A percentile compares a stretch with the other conserved stretches of the same genome.
These are phyloP conservation scores for Leishmania arabica DNA, from an alignment of 208 protist genomes.

Conservation along the genomic window DNA sequence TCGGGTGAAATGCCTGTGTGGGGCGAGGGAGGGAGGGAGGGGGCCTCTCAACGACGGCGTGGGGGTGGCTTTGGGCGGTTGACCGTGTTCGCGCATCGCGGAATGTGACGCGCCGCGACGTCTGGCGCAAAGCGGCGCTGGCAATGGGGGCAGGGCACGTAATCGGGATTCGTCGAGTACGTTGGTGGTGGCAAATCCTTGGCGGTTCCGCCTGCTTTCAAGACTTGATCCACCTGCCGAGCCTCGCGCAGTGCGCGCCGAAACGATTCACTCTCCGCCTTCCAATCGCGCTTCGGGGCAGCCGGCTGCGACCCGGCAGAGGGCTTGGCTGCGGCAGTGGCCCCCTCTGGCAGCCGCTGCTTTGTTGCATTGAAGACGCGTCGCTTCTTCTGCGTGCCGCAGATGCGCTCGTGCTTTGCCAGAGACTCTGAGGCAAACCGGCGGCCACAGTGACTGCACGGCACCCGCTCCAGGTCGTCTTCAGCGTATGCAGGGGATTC, in stretches of 20 bases:
- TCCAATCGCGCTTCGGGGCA: conserved; percentile 76
- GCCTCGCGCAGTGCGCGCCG: conserved; percentile 77
- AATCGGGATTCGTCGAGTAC: conserved; percentile 86
- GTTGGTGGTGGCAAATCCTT: conserved; percentile 87
- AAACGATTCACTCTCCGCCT: conserved; percentile 83
- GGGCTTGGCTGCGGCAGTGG: background rate
- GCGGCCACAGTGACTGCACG: conserved; percentile 79
- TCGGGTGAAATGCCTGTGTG: no score
- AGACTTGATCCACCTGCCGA: conserved; percentile 69
- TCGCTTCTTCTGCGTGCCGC: conserved; percentile 54
- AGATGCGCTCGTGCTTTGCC: conserved; percentile 70
- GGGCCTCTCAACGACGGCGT: conserved; percentile 31
- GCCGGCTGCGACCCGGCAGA: background rate
- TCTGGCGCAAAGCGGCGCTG: conserved; percentile 80
- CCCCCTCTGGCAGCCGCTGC: conserved; percentile 44
- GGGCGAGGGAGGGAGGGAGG: background rate
- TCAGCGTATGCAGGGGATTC: background rate
- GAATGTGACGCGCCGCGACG: conserved; percentile 87
- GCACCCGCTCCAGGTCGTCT: conserved; percentile 26
- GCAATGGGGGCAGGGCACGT: conserved; percentile 88
- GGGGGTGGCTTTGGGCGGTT: conserved; percentile 88
- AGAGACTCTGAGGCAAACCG: conserved; percentile 76
- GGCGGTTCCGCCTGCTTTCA: conserved; percentile 72
- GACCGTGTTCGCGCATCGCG: conserved; percentile 76
- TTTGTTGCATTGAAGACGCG: conserved; percentile 82